Evolutionary conservation across 1,284 basidiomycete species (phyloP), one percentile per base, ranked within the genome.

Genomic region (Melampsora americana): DNA sequence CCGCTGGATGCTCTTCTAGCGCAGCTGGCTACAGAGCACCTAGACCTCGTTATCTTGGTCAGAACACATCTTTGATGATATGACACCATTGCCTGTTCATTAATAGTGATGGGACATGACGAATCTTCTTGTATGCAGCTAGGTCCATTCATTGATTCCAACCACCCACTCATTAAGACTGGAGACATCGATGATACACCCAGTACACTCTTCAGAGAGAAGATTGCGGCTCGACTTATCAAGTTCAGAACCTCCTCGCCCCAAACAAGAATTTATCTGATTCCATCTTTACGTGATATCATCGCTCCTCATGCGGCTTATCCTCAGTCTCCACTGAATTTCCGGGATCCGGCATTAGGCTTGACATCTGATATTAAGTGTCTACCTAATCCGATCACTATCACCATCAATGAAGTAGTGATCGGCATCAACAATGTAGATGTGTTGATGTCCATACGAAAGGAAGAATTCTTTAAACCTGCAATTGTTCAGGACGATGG

Each of bases 311-410:
- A 96, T 81, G 87, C 88, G 0, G 92, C 92, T 16, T 96, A 89
- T 82, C 96, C 96, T 0, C 96, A 99, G 82, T 86, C 88, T 44
- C 46, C 60, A 0, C 35, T 72, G 11, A 65, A 65, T 48, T 48
- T 65, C 5, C 48, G 62, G 42, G 61, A 72, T 42, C 70, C 70
- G 2, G 70, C 62, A 32, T 61, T 72, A 9, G 70, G 70, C 3
- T 42, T 72, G n/a, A 50, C 44, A 39, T 5, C 26, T 23, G 39
- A 64, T 14, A 53, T 95, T 65, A 88, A 87, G 74, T 83, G 91
- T 30, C 85, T 98, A 12, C 92, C 95, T 1, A 98, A 98, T 80
- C 96, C 96, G 0, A 87, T 89, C 28, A 86, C 87, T 4, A 94
- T 98, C 83, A 87, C 88, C 35, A 84, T 99, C 78, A 95, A 97